Conservation (phyloP, 2,329 filamentous ascomycete species). For the Ascochyta viciae-villosae region DNA sequence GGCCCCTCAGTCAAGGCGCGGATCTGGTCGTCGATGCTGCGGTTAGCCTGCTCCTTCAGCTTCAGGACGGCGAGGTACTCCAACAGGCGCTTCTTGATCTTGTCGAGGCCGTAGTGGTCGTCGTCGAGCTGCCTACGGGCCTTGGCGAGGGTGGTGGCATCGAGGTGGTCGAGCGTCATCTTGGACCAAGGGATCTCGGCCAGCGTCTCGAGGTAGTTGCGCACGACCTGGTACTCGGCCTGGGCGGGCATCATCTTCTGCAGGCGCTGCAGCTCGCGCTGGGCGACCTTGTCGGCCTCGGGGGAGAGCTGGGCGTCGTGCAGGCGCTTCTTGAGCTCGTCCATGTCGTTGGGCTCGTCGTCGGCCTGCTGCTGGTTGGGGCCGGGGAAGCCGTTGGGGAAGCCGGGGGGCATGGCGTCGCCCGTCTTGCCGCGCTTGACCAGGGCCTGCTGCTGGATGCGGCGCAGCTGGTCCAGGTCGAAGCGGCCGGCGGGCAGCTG, state of each 20-base stretch:
- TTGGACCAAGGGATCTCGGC: conserved; percentile 93
- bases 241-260: conserved; percentile 97
- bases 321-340: conserved; percentile 88
- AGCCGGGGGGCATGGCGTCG: conserved; percentile 42
- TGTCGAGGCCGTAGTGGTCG: conserved; percentile 95
- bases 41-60: conserved; percentile 89
- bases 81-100: conserved; percentile 93
- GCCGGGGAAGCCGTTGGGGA: conserved; percentile 45
- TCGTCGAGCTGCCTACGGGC: conserved; percentile 92
- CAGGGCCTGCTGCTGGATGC: conserved; percentile 53
- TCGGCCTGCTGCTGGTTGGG: conserved; percentile 60
- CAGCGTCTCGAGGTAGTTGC: conserved; percentile 92
- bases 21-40: conserved; percentile 81
- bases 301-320: conserved; percentile 80
- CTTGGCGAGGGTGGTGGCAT: conserved; percentile 75
- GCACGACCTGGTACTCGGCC: conserved; percentile 91
- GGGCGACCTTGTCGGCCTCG: conserved; percentile 88
- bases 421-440: conserved; percentile 45
- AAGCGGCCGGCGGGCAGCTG: conserved; percentile 56
- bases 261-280: conserved; percentile 84
- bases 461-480: conserved; percentile 54
- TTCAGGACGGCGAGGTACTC: conserved; percentile 97
- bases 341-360: conserved; percentile 86
- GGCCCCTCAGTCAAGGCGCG: conserved; percentile 58
- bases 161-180: conserved; percentile 83